Base-by-base conservation (phyloP, 2,329 filamentous ascomycete genomes). In the Pseudohalonectria lignicola region DNA sequence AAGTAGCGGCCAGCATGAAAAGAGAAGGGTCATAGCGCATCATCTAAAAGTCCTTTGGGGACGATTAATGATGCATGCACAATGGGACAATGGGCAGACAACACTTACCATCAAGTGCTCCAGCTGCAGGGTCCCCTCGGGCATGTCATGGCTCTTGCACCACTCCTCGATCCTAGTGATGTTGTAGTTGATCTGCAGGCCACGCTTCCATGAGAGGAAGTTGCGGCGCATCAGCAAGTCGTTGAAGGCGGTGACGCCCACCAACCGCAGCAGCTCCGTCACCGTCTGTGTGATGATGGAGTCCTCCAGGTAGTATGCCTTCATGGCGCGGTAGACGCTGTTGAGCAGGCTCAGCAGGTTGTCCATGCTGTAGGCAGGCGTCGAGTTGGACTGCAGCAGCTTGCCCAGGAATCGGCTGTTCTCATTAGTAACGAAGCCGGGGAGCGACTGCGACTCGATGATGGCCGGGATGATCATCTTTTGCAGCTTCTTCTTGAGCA, bases 81-180 rank as follows among this genome's bases (percentile, higher is more conserved):
- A n/a, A n/a, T n/a, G n/a, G n/a, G n/a, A n/a, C n/a, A n/a, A n/a
- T n/a, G n/a, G n/a, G n/a, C n/a, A n/a, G n/a, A n/a, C n/a, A n/a
- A n/a, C n/a, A n/a, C 67, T 61, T 64, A 86, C 83, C 92, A 98
- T 98, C 50, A 98, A 66, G 68, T 98, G 92, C 69, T 98, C 92
- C 40, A 98, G 74, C 65, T 96, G 90, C 38, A 98, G 73, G 21
- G 90, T 98, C 39, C 92, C 92, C 62, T 98, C 90, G 1, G 92
- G 92, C 90, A 98, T 96, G 51, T 96, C 92, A 59, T 98, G 93
- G 55, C 88, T 94, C 77, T 98, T 98, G 67, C 92, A 98, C 92
- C 92, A 98, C 64, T 98, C 92, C 61, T 98, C 92, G 46, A 98
- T 98, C 41, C 92, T 79, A 18, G 92, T 98, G 60, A 98, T 98